Evolutionary conservation across 169 alveolate genomes (phyloP).

Genomic region (Plasmodium ovale): DNA sequence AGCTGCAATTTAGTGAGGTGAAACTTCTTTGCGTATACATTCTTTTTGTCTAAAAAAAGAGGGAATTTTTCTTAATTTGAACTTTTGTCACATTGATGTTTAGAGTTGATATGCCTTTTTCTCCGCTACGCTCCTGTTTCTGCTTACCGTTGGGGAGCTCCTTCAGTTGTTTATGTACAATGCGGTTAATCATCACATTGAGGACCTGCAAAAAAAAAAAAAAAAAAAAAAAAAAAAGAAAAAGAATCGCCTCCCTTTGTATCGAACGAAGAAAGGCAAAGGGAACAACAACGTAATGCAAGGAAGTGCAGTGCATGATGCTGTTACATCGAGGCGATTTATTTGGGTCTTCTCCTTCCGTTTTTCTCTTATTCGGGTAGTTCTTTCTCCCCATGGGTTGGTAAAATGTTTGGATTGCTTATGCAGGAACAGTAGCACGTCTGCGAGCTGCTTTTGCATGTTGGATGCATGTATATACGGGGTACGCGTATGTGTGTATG

Average conservation of each 20-base stretch:
- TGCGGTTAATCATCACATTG: constrained; percentile 38
- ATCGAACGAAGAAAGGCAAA: background rate
- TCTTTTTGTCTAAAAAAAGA: constrained; percentile 52
- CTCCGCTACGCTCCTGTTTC: background rate
- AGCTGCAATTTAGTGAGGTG: constrained; percentile 57
- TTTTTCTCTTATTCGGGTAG: background rate
- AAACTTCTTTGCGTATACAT: constrained; percentile 43
- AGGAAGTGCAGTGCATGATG: background rate
- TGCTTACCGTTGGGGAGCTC: constrained; percentile 52
- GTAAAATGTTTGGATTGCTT: background rate
- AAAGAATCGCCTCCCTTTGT: no score
- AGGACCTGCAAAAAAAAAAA: constrained; percentile 26
- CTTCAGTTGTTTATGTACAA: constrained; percentile 53
- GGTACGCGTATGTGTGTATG: background rate
- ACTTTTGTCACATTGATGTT: background rate
- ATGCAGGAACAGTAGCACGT: background rate
- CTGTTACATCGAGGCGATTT: background rate
- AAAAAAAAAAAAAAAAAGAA: constrained; percentile 2
- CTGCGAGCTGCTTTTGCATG: background rate
- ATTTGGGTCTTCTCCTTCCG: background rate
- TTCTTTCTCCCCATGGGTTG: background rate
- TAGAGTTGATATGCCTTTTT: background rate
- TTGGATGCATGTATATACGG: background rate
- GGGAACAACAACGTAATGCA: background rate
- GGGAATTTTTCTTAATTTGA: background rate